These are phyloP conservation scores for Phytophthora macrochlamydospora DNA, from an alignment of 352 stramenopile genomes.

Conservation along the genomic window DNA sequence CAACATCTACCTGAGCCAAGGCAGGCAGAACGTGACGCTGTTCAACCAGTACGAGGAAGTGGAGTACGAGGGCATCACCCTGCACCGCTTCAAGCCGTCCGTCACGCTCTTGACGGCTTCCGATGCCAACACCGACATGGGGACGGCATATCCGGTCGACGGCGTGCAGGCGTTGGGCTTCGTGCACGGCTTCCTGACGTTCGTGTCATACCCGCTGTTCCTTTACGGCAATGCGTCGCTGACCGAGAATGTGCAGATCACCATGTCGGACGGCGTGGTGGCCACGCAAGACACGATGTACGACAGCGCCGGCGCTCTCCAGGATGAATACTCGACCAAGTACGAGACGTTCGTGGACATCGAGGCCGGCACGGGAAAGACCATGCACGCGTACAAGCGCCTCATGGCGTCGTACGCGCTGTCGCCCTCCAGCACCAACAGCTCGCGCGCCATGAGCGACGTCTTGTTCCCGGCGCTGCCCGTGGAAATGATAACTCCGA, in stretches of 20 bases:
- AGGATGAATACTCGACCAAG: slow-evolving; percentile 51
- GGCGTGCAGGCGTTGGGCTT: slow-evolving; percentile 61
- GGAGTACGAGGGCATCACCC: slow-evolving; percentile 49
- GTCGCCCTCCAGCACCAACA: slow-evolving; percentile 33
- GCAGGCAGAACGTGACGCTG: slow-evolving; percentile 65
- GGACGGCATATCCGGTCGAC: slow-evolving; percentile 53
- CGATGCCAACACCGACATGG: slow-evolving; percentile 30
- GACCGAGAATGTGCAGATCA: slow-evolving; percentile 52
- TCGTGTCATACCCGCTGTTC: slow-evolving; percentile 66
- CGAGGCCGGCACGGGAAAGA: slow-evolving; percentile 71
- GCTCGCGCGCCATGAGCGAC: slow-evolving; percentile 58
- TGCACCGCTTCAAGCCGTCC: slow-evolving; percentile 58
- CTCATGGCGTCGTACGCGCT: slow-evolving; percentile 70
- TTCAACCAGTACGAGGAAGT: slow-evolving; percentile 47
- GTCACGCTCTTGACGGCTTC: slow-evolving; percentile 37
- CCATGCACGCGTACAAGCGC: slow-evolving; percentile 72
- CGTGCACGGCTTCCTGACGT: slow-evolving; percentile 57
- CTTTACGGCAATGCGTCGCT: slow-evolving; percentile 58
- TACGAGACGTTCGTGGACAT: slow-evolving; percentile 71
- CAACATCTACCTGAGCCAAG: slow-evolving; percentile 60
- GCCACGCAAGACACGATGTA: slow-evolving; percentile 56
- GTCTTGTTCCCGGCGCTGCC: slow-evolving; percentile 56
- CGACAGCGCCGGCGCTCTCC: slow-evolving; percentile 43
- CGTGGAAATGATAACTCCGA: slow-evolving; percentile 56
- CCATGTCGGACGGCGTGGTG: slow-evolving; percentile 45